phyloP scores from a whole-genome alignment of 208 protist genomes.

The Angomonas deanei region DNA sequence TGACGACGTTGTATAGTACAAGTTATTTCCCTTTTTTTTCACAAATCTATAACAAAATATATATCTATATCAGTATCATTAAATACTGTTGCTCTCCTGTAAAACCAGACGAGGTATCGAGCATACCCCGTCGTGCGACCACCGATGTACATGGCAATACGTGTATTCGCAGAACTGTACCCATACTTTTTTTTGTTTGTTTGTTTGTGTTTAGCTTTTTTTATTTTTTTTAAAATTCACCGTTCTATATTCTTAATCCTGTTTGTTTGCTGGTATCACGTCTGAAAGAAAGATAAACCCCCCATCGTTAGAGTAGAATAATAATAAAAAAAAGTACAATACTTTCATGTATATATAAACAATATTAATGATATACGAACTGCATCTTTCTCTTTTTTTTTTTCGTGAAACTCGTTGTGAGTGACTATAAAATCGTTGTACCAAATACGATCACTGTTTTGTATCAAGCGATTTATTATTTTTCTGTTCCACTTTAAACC shows the following conservation, averaged over 20 bases:
- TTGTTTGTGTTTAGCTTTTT: constrained; percentile 6
- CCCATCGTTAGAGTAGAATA: neutral
- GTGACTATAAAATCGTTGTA: neutral
- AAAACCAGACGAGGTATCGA: too few relatives aligned
- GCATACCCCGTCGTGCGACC: too few relatives aligned
- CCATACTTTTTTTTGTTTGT: neutral
- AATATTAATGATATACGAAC: constrained; percentile 1
- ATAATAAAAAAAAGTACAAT: too few relatives aligned
- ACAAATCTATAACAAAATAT: neutral
- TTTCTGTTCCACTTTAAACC: too few relatives aligned
- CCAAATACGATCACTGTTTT: neutral
- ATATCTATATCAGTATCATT: constrained; percentile 3
- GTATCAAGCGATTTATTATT: too few relatives aligned
- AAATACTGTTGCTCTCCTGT: too few relatives aligned
- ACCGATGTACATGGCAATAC: too few relatives aligned
- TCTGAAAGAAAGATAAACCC: neutral
- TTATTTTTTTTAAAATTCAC: constrained; percentile 9
- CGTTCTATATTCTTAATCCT: constrained; percentile 6
- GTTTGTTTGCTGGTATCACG: constrained; percentile 9
- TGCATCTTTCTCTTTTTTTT: constrained; percentile 4
- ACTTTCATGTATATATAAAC: too few relatives aligned
- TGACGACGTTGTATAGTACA: too few relatives aligned
- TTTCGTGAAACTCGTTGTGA: too few relatives aligned
- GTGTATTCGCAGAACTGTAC: too few relatives aligned
- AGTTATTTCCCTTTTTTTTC: too few relatives aligned